Evolutionary conservation across 441 rosid genomes (phyloP).

Genomic region (Isatis lusitanica): DNA sequence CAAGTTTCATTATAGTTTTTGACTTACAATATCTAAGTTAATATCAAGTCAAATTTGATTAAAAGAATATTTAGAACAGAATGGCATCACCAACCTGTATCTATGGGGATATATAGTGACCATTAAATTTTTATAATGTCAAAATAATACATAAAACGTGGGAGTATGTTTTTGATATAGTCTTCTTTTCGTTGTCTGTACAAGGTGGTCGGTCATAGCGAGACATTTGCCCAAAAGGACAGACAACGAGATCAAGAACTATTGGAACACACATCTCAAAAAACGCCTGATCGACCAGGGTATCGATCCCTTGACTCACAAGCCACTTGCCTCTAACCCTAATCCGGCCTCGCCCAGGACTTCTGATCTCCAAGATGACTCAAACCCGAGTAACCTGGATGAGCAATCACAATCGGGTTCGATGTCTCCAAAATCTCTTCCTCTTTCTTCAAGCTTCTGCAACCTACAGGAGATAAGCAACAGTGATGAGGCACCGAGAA

Average conservation of each 20-base stretch:
- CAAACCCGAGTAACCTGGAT: neutral
- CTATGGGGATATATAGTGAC: too few species aligned
- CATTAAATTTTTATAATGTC: neutral
- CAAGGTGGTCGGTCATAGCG: conserved; percentile 85
- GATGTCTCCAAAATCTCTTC: conserved; percentile 16
- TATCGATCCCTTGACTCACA: conserved; percentile 75
- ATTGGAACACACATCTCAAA: conserved; percentile 80
- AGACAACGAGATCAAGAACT: conserved; percentile 80
- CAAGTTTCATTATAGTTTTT: neutral
- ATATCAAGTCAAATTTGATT: neutral
- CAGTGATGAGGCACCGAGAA: conserved; percentile 1
- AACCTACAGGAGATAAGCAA: conserved; percentile 13
- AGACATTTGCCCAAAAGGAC: conserved; percentile 76
- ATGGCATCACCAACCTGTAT: neutral
- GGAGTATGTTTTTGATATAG: neutral
- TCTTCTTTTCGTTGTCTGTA: neutral
- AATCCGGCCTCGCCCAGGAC: neutral
- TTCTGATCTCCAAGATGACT: conserved; percentile 18
- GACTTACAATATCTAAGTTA: neutral
- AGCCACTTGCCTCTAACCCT: conserved; percentile 25
- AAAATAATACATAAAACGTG: neutral
- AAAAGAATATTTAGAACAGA: neutral
- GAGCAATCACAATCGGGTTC: conserved; percentile 16
- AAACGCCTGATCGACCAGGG: conserved; percentile 64
- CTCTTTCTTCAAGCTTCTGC: neutral